Evolutionary conservation across 2,329 filamentous ascomycete genomes (phyloP).

Genomic region (Geosmithia morbida): DNA sequence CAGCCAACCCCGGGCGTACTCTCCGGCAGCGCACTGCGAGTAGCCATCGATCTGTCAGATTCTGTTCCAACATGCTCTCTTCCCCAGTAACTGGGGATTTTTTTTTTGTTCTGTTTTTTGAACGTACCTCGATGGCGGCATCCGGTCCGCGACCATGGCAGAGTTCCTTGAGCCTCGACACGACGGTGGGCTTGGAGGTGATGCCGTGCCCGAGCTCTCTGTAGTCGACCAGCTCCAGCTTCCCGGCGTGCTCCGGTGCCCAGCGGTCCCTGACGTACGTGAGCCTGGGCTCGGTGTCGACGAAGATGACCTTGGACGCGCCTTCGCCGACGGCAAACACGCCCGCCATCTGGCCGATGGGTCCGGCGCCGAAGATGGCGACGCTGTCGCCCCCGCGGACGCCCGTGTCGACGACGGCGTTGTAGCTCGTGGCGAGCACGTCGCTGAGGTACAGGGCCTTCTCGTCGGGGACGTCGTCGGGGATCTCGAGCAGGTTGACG

Average conservation of each 20-base stretch:
- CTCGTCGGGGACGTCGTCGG: slow-evolving; percentile 69
- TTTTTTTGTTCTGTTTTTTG: too few species aligned
- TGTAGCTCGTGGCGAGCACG: slow-evolving; percentile 66
- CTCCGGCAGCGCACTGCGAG: slow-evolving; percentile 34
- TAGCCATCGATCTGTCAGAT: too few species aligned
- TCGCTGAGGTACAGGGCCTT: slow-evolving; percentile 70
- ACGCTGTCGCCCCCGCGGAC: slow-evolving; percentile 67
- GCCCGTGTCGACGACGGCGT: slow-evolving; percentile 69
- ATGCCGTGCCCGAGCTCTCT: slow-evolving; percentile 42
- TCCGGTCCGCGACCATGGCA: slow-evolving; percentile 61
- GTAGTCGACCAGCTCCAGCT: slow-evolving; percentile 58
- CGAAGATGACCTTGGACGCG: slow-evolving; percentile 61
- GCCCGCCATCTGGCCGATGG: slow-evolving; percentile 73
- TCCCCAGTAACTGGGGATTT: background rate
- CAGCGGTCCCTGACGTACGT: slow-evolving; percentile 52
- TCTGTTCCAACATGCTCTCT: too few species aligned
- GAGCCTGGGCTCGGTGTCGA: slow-evolving; percentile 60
- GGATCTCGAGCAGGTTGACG: slow-evolving; percentile 67
- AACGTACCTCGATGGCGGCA: slow-evolving; percentile 43
- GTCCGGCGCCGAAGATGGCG: slow-evolving; percentile 74
- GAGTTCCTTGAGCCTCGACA: slow-evolving; percentile 59
- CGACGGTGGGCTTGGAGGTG: slow-evolving; percentile 45
- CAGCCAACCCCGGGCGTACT: slow-evolving; percentile 47
- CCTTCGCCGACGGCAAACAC: slow-evolving; percentile 63
- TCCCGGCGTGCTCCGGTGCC: slow-evolving; percentile 27